Base-by-base conservation (phyloP, 139 green algal genomes). In the Chlamydomonas schloesseri region DNA sequence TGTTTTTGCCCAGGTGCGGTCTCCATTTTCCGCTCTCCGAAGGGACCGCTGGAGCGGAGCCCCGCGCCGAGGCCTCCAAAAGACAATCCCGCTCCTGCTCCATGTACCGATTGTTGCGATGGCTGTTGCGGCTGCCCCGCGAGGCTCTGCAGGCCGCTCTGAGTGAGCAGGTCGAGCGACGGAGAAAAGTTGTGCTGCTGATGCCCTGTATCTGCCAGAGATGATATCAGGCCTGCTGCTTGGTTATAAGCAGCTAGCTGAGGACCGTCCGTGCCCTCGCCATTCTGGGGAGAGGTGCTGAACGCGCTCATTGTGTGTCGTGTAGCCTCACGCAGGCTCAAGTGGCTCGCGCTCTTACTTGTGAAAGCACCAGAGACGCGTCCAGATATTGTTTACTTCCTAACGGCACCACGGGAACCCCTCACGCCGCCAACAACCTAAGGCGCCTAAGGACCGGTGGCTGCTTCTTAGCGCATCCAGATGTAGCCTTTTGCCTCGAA, bases 171-270 rank as follows among this genome's bases (percentile, higher is more conserved):
- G 26, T 84, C 78, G 8, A 84, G 78, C 15, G 78, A 65, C 10
- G 78, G 64, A 10, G 50, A 65, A 64, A 58, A 72, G 53, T 34
- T 55, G 17, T 21, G 15, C 6, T 26, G 34, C 15, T 62, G 53
- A 28, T 73, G 60, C 21, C 29, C 2, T 47, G 78, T 29, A 17
- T 65, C 64, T 0, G 78, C 70, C 0, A 85, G 46, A 10, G 79
- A 77, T 3, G 79, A 70, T 24, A 85, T 85, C 15, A 85, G 65
- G 20, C 47, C 79, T 29, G 68, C 50, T 24, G 46, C 67, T 34
- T 85, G 79, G 34, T 85, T 76, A 47, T 85, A 85, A 8, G 65
- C 78, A 21, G n/a, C 28, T 14, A 74, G 64, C 46, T 74, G 64
- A 33, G 78, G 64, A n/a, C 18, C 78, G 18, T 84, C 78, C 18